Evolutionary conservation across 2,329 filamentous ascomycete genomes (phyloP).

Genomic region (Clonostachys sp.): DNA sequence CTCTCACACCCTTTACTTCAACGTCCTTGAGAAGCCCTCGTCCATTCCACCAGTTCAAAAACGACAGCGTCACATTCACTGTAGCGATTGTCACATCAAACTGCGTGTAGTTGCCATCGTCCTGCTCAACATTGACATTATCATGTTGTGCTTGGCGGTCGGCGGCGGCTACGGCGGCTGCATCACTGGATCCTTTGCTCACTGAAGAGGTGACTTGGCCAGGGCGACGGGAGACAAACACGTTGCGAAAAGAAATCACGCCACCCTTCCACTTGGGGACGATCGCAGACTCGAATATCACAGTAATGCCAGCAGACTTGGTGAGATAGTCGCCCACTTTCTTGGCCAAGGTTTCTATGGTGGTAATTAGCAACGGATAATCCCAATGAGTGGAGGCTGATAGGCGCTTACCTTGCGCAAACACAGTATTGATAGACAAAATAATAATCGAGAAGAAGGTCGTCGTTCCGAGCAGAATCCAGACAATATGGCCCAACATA

Average conservation of each 20-base stretch:
- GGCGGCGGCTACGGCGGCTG: slow-evolving; percentile 80
- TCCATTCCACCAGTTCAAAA: slow-evolving; percentile 98
- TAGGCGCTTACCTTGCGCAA: slow-evolving; percentile 71
- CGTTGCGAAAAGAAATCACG: slow-evolving; percentile 94
- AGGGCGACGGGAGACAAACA: slow-evolving; percentile 88
- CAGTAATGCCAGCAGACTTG: slow-evolving; percentile 84
- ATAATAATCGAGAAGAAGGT: slow-evolving; percentile 94
- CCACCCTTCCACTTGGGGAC: slow-evolving; percentile 94
- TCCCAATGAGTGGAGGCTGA: not conserved
- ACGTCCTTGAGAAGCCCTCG: slow-evolving; percentile 89
- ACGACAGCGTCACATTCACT: slow-evolving; percentile 93
- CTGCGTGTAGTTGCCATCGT: slow-evolving; percentile 96
- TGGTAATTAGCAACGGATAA: not conserved
- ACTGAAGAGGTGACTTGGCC: slow-evolving; percentile 79
- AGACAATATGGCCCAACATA: slow-evolving; percentile 85
- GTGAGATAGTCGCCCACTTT: slow-evolving; percentile 97
- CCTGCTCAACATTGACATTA: slow-evolving; percentile 35
- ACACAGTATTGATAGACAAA: slow-evolving; percentile 88
- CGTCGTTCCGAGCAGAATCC: slow-evolving; percentile 94
- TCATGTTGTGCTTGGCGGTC: slow-evolving; percentile 45
- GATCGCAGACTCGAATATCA: slow-evolving; percentile 96
- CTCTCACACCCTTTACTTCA: slow-evolving; percentile 87
- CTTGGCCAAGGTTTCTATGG: slow-evolving; percentile 77
- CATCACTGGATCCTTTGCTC: slow-evolving; percentile 86
- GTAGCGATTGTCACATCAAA: slow-evolving; percentile 94